Conservation (phyloP, 129 eudicot species). For the Helianthus tuberosus region DNA sequence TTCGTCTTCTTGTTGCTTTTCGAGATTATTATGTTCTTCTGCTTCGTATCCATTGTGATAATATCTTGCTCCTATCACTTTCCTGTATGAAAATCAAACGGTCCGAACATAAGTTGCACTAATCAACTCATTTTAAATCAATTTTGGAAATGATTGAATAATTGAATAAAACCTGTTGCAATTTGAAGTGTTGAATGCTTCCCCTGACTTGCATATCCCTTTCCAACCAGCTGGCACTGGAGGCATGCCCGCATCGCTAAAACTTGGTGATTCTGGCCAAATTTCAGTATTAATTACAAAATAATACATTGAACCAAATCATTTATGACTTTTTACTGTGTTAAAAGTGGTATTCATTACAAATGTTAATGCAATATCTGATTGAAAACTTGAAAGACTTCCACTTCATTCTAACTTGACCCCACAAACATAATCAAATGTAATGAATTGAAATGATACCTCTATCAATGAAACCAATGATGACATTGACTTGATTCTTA, state of each 20-base stretch:
- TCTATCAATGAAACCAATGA: constrained; percentile 89
- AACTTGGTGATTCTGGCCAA: constrained; percentile 95
- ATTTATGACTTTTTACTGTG: constrained; percentile 11
- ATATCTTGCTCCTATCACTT: constrained; percentile 85
- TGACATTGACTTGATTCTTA: constrained; percentile 82
- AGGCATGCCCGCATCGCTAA: constrained; percentile 74
- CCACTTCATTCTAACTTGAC: constrained; percentile 7
- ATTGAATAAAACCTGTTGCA: constrained; percentile 75
- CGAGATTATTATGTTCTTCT: constrained; percentile 38
- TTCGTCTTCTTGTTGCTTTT: constrained; percentile 18
- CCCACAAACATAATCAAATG: constrained; percentile 11
- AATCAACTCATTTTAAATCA: neutral
- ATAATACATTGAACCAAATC: neutral
- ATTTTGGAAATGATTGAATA: constrained; percentile 4
- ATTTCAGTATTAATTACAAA: constrained; percentile 33
- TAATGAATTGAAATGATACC: constrained; percentile 44
- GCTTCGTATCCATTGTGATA: constrained; percentile 73
- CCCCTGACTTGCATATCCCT: constrained; percentile 85
- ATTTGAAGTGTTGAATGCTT: constrained; percentile 70
- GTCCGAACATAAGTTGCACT: neutral
- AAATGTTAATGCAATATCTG: constrained; percentile 16
- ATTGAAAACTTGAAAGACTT: constrained; percentile 4
- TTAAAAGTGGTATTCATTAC: neutral
- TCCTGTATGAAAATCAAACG: constrained; percentile 43
- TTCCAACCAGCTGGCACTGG: constrained; percentile 86